Base-by-base conservation (phyloP, 306 rosid genomes). In the Argentina anserina region DNA sequence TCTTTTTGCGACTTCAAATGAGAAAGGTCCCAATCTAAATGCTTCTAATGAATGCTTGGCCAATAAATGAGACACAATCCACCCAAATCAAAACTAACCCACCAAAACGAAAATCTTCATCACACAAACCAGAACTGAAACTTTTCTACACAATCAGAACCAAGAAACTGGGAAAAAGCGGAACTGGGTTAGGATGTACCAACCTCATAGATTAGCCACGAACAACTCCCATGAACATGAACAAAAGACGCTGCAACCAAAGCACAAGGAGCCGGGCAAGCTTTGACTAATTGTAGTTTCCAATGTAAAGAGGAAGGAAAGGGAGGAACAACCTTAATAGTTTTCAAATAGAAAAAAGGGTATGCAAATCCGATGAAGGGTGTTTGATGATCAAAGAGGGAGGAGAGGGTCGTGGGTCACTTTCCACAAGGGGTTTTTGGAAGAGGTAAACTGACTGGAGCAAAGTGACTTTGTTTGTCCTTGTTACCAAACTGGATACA, bases 151-250 rank as follows among this genome's bases (percentile, higher is more conserved):
- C 25, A 55, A 78, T 41, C 36, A 58, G 69, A 46, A 55, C 17
- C 14, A 25, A 67, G 20, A 58, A 53, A 43, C 47, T 9, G 45
- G 55, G 50, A 15, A 45, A 49, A 46, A 60, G 14, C 25, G 11
- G 59, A 71, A 66, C 10, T 60, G 73, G 72, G 65, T 62, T 61
- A 42, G 50, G 67, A 8, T 41, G 2, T 11, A 59, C 83, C 39
- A 41, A 74, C 85, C 80, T 78, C 71, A 82, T 39, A 31, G 76
- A 74, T 43, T 50, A 52, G 46, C 62, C 74, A 58, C 43, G 9
- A 29, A 29, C 31, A 39, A 31, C 53, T 11, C 25, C 6, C 37
- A 23, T 6, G 39, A 40, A 42, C 29, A 43, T 9, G 52, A 25
- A 31, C 15, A 15, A 25, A 25, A 58, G 29, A 58, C 0, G 45